A percentile compares a stretch with the other conserved stretches of the same genome.
phyloP scores from a whole-genome alignment of 148 eudicot genomes.

The Vaccinium myrtillus region DNA sequence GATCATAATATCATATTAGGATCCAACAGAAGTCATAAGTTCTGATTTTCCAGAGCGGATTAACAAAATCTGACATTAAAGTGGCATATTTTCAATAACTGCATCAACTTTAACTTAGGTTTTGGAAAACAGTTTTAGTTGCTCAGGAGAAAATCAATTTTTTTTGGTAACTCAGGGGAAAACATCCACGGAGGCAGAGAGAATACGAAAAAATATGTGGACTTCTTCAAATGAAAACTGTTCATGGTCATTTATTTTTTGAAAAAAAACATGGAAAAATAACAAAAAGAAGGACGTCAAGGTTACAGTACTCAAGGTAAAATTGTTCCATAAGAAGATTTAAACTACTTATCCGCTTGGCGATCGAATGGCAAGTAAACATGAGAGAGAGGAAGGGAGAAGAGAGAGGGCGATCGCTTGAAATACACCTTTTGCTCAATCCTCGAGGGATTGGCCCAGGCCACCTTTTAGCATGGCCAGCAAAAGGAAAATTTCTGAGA shows the following conservation, averaged over 20 bases:
- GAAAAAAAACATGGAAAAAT: neutral
- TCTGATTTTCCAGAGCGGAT: neutral
- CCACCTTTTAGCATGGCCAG: slow-evolving; percentile 53
- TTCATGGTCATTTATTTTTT: neutral
- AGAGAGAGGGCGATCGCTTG: neutral
- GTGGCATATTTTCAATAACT: neutral
- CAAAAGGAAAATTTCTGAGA: slow-evolving; percentile 47
- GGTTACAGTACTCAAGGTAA: neutral
- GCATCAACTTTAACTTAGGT: neutral
- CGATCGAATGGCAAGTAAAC: neutral
- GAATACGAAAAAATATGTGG: neutral
- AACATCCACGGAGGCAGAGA: neutral
- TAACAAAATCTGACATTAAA: neutral
- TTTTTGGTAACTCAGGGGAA: neutral
- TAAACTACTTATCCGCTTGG: neutral
- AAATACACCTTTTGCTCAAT: slow-evolving; percentile 57
- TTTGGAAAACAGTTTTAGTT: neutral
- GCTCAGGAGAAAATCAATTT: neutral
- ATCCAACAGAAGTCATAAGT: neutral
- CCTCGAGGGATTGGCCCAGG: slow-evolving; percentile 86
- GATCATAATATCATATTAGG: neutral
- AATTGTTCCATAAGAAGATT: neutral
- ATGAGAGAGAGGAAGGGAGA: neutral
- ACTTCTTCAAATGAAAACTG: slow-evolving; percentile 8
- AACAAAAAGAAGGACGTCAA: neutral